phyloP scores from a whole-genome alignment of 495 filamentous ascomycete species.

The Penicillium flavigenum region DNA sequence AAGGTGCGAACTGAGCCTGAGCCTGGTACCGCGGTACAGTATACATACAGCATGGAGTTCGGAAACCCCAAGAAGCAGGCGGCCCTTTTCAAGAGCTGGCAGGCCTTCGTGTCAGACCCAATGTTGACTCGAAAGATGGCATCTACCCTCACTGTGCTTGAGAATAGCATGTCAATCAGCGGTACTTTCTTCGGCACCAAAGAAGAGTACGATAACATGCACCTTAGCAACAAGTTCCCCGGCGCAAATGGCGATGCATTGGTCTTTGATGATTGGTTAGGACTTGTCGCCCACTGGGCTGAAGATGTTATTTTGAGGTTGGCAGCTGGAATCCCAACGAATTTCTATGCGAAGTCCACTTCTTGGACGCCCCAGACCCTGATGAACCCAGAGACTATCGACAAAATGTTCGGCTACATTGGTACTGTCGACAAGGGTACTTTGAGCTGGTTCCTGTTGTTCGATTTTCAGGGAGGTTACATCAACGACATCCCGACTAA shows the following conservation, averaged over 20 bases:
- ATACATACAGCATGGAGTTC: conserved; percentile 13
- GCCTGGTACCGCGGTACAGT: conserved; percentile 28
- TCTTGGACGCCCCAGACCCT: background rate
- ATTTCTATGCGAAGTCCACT: background rate
- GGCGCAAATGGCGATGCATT: background rate
- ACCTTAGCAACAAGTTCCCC: background rate
- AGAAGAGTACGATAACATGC: background rate
- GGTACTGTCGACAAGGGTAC: conserved; percentile 46
- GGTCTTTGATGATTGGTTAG: background rate
- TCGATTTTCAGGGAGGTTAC: conserved; percentile 42
- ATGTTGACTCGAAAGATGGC: background rate
- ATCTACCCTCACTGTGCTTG: background rate
- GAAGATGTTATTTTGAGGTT: conserved; percentile 22
- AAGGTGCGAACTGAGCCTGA: conserved; percentile 44
- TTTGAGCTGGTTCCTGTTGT: conserved; percentile 43
- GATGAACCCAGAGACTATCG: background rate
- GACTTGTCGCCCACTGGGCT: background rate
- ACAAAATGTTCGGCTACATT: conserved; percentile 27
- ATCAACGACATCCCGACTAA: conserved; percentile 33
- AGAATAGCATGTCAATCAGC: background rate
- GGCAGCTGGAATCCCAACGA: background rate
- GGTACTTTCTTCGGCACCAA: background rate
- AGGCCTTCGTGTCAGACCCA: background rate
- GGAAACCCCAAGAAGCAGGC: background rate
- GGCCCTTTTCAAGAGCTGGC: background rate